phyloP scores from a whole-genome alignment of 2,329 filamentous ascomycete species.

The Aspergillus ustus region DNA sequence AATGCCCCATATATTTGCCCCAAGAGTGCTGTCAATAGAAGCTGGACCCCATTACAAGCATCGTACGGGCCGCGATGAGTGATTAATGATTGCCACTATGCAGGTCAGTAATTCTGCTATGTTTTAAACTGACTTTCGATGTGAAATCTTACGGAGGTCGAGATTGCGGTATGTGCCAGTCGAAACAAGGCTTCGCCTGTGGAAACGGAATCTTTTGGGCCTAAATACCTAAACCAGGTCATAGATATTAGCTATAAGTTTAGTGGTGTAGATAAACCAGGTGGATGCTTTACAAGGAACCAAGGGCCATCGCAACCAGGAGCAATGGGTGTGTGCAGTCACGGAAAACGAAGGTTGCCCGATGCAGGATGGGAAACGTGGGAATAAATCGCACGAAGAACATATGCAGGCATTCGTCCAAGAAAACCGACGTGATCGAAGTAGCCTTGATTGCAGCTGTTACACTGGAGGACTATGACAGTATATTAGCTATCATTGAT shows the following conservation, averaged over 20 bases:
- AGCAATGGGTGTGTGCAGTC: slow-evolving; percentile 51
- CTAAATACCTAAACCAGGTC: slow-evolving; percentile 37
- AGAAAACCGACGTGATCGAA: slow-evolving; percentile 51
- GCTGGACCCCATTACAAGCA: slow-evolving; percentile 49
- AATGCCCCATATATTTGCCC: slow-evolving; percentile 51
- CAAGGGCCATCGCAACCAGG: slow-evolving; percentile 52
- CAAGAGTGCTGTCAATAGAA: slow-evolving; percentile 49
- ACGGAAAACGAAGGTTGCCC: slow-evolving; percentile 50
- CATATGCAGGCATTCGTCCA: slow-evolving; percentile 54
- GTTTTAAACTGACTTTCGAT: neutral
- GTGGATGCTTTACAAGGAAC: slow-evolving; percentile 36
- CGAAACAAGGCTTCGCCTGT: slow-evolving; percentile 51
- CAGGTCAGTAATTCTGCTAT: slow-evolving; percentile 1
- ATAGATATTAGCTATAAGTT: neutral
- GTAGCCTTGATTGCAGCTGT: slow-evolving; percentile 51
- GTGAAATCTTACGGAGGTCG: slow-evolving; percentile 41
- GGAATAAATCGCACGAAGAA: slow-evolving; percentile 54
- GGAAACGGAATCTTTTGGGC: slow-evolving; percentile 46
- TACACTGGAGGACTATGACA: slow-evolving; percentile 46
- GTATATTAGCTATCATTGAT: slow-evolving; percentile 1
- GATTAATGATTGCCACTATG: slow-evolving; percentile 50
- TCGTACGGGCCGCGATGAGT: slow-evolving; percentile 50
- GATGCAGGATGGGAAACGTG: slow-evolving; percentile 52
- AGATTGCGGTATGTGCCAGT: slow-evolving; percentile 50
- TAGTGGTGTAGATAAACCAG: neutral